Base-by-base conservation (phyloP, 2,329 filamentous ascomycete species). In the Gyromitra esculenta region DNA sequence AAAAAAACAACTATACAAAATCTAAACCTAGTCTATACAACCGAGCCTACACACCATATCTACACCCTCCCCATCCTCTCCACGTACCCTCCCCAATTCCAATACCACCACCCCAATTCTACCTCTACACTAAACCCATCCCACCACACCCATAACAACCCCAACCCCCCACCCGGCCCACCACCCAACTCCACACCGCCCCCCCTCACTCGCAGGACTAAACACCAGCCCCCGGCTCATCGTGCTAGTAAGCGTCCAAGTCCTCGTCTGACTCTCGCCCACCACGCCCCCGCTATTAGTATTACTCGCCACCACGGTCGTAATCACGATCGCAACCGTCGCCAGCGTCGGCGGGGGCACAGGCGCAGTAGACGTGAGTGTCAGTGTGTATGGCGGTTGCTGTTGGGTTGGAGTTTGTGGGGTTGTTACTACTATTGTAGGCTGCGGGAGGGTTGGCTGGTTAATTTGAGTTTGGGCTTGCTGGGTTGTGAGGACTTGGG, bases 231-330 rank as follows among this genome's bases (percentile, higher is more conserved):
- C 68, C 45, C 68, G 18, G 13, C 7, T 63, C 45, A 60, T 57
- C 11, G 56, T 71, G 4, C 41, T 63, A 18, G 63, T 67, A 25
- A 50, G 15, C 5, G 62, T 65, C 43, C 62, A 50, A 13, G 62
- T 65, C 45, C 25, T 21, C 2, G 50, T 59, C 21, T 13, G 25
- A n/a, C 37, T 60, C 1, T 13, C 56, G 8, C 56, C 52, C 21
- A 56, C 21, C 11, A 39, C 35, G 4, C 35, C 35, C 13, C n/a
- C n/a, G 37, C 31, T 41, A 8, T 43, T 8, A 7, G 50, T 64
- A 11, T 25, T 60, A n/a, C 52, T 60, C 7, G 41, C 62, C 3
- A 73, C n/a, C 1, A 73, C 62, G 5, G 67, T 72, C 11, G 67
- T 66, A 21, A 66, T 66, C 15, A 68, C 63, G 13, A 72, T 39